A percentile compares a stretch with the other conserved stretches of the same genome.
Evolutionary conservation across 1,139 yeast species (phyloP).

Genomic region (Magnusiomyces suaveolens): DNA sequence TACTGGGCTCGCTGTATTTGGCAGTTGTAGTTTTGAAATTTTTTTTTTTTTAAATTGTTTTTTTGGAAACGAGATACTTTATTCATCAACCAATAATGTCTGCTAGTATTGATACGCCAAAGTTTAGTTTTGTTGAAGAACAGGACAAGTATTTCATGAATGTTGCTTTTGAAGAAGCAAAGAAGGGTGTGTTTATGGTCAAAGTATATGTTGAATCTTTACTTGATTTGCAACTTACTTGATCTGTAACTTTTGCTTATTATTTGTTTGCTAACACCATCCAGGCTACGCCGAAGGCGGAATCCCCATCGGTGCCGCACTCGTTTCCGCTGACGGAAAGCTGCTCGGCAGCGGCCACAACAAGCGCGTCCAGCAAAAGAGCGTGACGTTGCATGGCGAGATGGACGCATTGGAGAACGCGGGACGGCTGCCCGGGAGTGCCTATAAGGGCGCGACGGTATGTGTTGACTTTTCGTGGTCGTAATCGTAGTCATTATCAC

Average conservation of each 20-base stretch:
- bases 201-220: not conserved
- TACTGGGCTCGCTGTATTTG: no score
- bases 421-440: slow-evolving; percentile 67
- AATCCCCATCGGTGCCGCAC: slow-evolving; percentile 77
- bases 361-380: slow-evolving; percentile 67
- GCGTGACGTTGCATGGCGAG: slow-evolving; percentile 81
- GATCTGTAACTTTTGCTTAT: not conserved
- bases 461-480: slow-evolving; percentile 5
- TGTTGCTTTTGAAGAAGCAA: not conserved
- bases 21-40: no score
- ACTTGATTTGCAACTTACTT: not conserved
- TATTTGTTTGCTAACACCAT: not conserved
- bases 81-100: no score
- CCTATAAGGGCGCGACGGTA: slow-evolving; percentile 39
- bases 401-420: slow-evolving; percentile 82
- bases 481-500: no score
- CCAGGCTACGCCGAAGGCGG: slow-evolving; percentile 73
- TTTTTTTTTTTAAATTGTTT: no score
- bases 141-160: not conserved
- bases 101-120: no score
- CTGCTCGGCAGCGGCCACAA: slow-evolving; percentile 84
- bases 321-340: slow-evolving; percentile 63
- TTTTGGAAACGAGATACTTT: no score
- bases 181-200: not conserved
- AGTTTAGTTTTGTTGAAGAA: no score